Percentiles rank a stretch among this genome's conserved stretches.
phyloP scores from a whole-genome alignment of 2,329 filamentous ascomycete genomes.

The Chrysosporium queenslandicum region DNA sequence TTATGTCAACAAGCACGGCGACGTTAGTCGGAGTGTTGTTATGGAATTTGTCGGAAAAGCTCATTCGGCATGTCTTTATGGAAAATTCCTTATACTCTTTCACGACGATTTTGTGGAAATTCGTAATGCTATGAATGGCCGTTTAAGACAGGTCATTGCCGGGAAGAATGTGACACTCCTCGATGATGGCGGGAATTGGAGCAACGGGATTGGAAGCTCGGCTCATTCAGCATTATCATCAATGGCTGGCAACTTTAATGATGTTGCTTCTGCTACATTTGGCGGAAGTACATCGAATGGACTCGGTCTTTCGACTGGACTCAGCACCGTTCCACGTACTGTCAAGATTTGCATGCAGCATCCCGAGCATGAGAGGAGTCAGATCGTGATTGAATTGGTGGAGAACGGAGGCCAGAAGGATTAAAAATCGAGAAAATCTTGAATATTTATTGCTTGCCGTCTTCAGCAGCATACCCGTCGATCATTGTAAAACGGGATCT shows the following conservation, averaged over 20 bases:
- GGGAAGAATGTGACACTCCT: conserved; percentile 82
- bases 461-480: neutral
- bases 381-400: conserved; percentile 84
- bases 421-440: conserved; percentile 5
- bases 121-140: conserved; percentile 88
- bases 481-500: neutral
- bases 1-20: conserved; percentile 96
- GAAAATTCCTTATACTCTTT: conserved; percentile 84
- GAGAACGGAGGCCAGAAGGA: conserved; percentile 76
- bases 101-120: conserved; percentile 96
- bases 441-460: neutral
- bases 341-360: conserved; percentile 95
- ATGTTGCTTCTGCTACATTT: conserved; percentile 19
- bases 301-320: conserved; percentile 26
- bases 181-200: conserved; percentile 63
- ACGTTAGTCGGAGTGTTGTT: conserved; percentile 84
- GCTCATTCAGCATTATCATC: conserved; percentile 18
- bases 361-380: conserved; percentile 70
- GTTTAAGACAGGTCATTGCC: conserved; percentile 85
- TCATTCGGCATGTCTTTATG: conserved; percentile 75
- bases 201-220: conserved; percentile 46
- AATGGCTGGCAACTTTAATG: conserved; percentile 24
- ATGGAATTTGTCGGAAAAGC: conserved; percentile 99
- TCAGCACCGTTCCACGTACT: conserved; percentile 47
- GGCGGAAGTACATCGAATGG: conserved; percentile 28